Evolutionary conservation across 805 yeast species (phyloP).

Genomic region (Wickerhamomyces subpelliculosus): DNA sequence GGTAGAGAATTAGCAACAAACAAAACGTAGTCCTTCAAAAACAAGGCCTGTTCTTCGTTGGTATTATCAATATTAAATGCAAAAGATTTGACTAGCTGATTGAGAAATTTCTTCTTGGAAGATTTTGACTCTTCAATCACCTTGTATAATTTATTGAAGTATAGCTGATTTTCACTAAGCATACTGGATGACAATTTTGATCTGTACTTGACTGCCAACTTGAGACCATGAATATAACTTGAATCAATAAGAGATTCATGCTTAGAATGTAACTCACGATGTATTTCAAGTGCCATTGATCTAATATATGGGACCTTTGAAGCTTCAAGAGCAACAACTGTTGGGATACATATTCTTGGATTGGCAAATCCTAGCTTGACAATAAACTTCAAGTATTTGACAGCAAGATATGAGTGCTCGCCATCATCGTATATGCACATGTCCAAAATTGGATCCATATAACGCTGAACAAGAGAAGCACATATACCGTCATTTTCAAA

Average conservation of each 20-base stretch:
- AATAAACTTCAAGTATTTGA: constrained; percentile 47
- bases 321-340: constrained; percentile 63
- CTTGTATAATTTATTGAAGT: constrained; percentile 34
- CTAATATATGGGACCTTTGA: constrained; percentile 39
- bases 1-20: constrained; percentile 35
- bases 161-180: constrained; percentile 21
- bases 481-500: constrained; percentile 64
- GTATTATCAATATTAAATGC: constrained; percentile 21
- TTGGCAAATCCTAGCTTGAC: constrained; percentile 65
- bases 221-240: constrained; percentile 57
- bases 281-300: constrained; percentile 43
- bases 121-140: constrained; percentile 34
- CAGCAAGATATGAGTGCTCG: constrained; percentile 42
- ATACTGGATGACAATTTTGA: constrained; percentile 20
- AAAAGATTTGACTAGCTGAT: constrained; percentile 25
- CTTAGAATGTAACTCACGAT: constrained; percentile 49
- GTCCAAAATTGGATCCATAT: constrained; percentile 39
- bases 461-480: constrained; percentile 64
- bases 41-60: constrained; percentile 9
- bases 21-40: constrained; percentile 22
- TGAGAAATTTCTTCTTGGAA: constrained; percentile 36
- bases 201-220: constrained; percentile 42
- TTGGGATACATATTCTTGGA: constrained; percentile 64
- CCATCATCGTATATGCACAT: constrained; percentile 42
- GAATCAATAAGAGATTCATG: constrained; percentile 68